These are phyloP conservation scores for Amanita fuliginea DNA, from an alignment of 768 basidiomycete species.

Conservation along the genomic window DNA sequence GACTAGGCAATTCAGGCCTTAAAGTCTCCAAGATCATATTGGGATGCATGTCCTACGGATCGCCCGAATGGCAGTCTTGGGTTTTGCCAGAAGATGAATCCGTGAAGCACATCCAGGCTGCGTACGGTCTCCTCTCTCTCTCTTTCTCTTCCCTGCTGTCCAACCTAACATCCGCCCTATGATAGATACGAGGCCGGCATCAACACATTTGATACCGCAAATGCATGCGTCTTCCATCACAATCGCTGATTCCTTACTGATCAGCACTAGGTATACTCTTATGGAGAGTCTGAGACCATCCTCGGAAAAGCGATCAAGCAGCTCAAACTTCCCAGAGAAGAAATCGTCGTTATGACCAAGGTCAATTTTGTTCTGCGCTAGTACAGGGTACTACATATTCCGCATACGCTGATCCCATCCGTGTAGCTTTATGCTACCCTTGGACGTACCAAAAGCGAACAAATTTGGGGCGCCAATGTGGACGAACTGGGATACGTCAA, in stretches of 20 bases:
- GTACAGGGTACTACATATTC: no score
- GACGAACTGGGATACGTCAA: slow-evolving; percentile 41
- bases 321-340: slow-evolving; percentile 54
- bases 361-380: slow-evolving; percentile 8
- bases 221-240: slow-evolving; percentile 18
- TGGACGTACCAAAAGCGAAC: not conserved
- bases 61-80: slow-evolving; percentile 39
- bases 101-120: slow-evolving; percentile 40
- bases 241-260: not conserved
- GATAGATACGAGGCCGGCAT: slow-evolving; percentile 50
- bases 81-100: slow-evolving; percentile 36
- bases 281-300: slow-evolving; percentile 54
- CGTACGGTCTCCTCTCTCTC: slow-evolving; percentile 17
- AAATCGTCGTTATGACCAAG: slow-evolving; percentile 75
- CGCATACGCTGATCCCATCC: slow-evolving; percentile 3
- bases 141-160: no score
- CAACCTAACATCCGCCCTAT: not conserved
- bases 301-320: slow-evolving; percentile 68
- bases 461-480: slow-evolving; percentile 9
- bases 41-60: slow-evolving; percentile 53
- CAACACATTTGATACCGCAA: slow-evolving; percentile 50
- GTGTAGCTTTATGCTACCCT: not conserved
- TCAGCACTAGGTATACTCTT: slow-evolving; percentile 42
- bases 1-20: slow-evolving; percentile 40
- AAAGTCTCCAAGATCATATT: slow-evolving; percentile 59